Evolutionary conservation across 371 early-diverging fungal species (phyloP), one percentile per base, ranked within the genome.

Genomic region (Funneliformis caledonium): DNA sequence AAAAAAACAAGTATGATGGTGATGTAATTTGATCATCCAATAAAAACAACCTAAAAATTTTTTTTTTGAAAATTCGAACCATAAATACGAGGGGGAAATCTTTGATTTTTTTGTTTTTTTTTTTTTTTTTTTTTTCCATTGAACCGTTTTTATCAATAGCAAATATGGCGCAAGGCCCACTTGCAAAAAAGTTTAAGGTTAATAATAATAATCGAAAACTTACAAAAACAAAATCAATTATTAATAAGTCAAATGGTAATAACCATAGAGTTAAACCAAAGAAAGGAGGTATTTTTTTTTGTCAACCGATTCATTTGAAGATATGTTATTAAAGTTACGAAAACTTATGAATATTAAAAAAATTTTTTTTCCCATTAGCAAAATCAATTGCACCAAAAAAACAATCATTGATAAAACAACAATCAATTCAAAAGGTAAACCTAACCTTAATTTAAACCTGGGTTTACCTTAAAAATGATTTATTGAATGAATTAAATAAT

Each of bases 341-440:
- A 22, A 69, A 33, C 0, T 42, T 68, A 37, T 14, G 9, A 14
- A 7, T 10, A 37, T 37, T 14, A 12, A 33, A 14, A 37, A 42
- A 19, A 7, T 47, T 43, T 4, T 69, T n/a, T 69, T 69, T 45
- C 8, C n/a, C 2, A 70, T 56, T 47, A 75, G 75, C 75, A 75
- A 75, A 19, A 33, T 26, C 31, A 56, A 75, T 75, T 14, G 75
- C 75, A 37, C 75, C 75, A 31, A 75, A 75, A 60, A 50, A 47
- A 75, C 75, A 59, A 60, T 60, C 75, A 10, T 10, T 50, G 14
- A 75, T 75, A 52, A 75, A 75, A 59, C 75, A 74, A 50, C 26
- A 50, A 56, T 31, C 14, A 6, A 56, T 74, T 2, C 59, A 74
- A 43, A 74, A 74, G 33, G 75, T 74, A 31, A 26, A 16, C 14